These are phyloP conservation scores for Dorcoceras hygrometricum DNA, from an alignment of 257 asterid species.

Conservation along the genomic window DNA sequence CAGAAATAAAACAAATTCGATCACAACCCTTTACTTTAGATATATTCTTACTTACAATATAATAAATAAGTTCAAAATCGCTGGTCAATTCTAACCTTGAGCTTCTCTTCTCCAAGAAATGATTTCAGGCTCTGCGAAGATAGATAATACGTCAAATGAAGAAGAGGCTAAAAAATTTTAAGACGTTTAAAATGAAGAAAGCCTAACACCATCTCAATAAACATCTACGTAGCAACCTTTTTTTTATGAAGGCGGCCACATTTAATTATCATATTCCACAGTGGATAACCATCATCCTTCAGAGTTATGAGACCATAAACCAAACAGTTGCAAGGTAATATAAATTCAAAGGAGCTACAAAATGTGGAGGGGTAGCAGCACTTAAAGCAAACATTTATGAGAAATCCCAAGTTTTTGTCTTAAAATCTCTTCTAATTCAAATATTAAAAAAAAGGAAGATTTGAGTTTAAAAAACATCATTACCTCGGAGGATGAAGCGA, in stretches of 20 bases:
- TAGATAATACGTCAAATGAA: slow-evolving; percentile 22
- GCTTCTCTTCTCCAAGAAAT: slow-evolving; percentile 85
- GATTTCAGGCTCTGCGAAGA: slow-evolving; percentile 80
- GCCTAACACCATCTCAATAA: not conserved
- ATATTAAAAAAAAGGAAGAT: not conserved
- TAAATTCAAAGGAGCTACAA: not conserved
- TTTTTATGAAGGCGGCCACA: slow-evolving; percentile 6
- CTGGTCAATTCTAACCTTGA: slow-evolving; percentile 53
- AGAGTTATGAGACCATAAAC: not conserved
- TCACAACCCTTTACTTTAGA: too few relatives aligned
- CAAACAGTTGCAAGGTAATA: not conserved
- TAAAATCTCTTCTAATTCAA: too few relatives aligned
- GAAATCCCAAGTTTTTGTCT: too few relatives aligned
- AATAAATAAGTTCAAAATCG: slow-evolving; percentile 13
- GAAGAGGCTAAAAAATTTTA: slow-evolving; percentile 15
- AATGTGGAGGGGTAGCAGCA: not conserved
- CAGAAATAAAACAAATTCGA: slow-evolving; percentile 13
- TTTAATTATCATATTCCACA: not conserved
- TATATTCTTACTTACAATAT: not conserved
- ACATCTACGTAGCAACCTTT: not conserved
- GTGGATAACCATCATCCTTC: slow-evolving; percentile 5
- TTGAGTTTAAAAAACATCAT: too few relatives aligned
- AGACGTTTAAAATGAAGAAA: not conserved
- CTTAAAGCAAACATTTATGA: not conserved
- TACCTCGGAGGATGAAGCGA: too few relatives aligned